These are phyloP conservation scores for Annulohypoxylon nitens DNA, from an alignment of 495 filamentous ascomycete species.

Conservation along the genomic window DNA sequence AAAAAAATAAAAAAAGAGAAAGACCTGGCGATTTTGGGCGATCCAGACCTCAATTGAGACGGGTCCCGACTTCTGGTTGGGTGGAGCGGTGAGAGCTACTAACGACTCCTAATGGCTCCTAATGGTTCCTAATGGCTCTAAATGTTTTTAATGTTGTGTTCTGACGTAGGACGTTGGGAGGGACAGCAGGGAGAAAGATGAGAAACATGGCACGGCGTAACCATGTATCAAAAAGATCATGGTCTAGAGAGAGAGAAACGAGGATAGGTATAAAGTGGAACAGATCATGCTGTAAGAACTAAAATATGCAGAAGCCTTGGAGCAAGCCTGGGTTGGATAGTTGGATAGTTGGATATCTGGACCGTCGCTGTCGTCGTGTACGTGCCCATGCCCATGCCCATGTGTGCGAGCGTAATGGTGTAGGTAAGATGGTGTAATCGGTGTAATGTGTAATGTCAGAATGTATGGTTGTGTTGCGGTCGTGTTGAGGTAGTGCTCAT, in stretches of 20 bases:
- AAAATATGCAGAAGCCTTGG: slow-evolving; percentile 18
- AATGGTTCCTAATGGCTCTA: slow-evolving; percentile 20
- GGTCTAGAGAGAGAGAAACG: background rate
- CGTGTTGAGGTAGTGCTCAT: slow-evolving; percentile 3
- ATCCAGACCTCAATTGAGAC: slow-evolving; percentile 47
- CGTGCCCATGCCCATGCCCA: background rate
- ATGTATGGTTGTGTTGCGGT: slow-evolving; percentile 15
- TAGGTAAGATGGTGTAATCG: background rate
- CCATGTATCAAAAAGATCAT: background rate
- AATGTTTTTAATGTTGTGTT: slow-evolving; percentile 41
- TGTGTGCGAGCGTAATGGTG: background rate
- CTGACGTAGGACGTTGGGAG: slow-evolving; percentile 40
- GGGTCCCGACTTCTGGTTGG: slow-evolving; percentile 38
- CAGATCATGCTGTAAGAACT: slow-evolving; percentile 43
- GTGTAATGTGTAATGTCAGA: background rate
- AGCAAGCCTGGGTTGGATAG: no score
- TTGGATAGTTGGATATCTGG: background rate
- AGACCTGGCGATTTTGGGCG: slow-evolving; percentile 38
- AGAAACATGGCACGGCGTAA: slow-evolving; percentile 2
- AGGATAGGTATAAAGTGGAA: slow-evolving; percentile 40
- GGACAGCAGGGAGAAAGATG: background rate
- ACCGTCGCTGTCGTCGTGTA: slow-evolving; percentile 1
- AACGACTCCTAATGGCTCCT: slow-evolving; percentile 29
- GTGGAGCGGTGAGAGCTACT: slow-evolving; percentile 45
- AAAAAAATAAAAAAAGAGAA: slow-evolving; percentile 38